Evolutionary conservation across 768 basidiomycete genomes (phyloP).

Genomic region (Phlegmacium glaucopus): DNA sequence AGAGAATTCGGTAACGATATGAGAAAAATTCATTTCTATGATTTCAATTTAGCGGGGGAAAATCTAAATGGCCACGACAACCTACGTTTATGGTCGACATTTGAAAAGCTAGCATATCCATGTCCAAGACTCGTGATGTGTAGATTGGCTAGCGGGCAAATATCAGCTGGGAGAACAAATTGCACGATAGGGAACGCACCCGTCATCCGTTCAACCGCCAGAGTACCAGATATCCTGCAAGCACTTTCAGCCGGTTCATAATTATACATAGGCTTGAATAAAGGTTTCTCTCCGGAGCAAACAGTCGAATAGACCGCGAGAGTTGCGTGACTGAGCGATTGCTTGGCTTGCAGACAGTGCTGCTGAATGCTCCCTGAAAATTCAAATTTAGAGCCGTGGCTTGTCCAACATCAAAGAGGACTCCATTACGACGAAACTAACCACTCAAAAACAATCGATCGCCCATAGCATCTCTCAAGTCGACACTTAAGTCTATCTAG

Average conservation of each 20-base stretch:
- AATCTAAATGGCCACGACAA: conserved; percentile 7
- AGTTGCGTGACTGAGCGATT: conserved; percentile 67
- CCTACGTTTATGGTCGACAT: conserved; percentile 84
- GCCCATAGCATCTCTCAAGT: conserved; percentile 92
- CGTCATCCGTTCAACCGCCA: conserved; percentile 86
- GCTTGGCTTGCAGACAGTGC: conserved; percentile 69
- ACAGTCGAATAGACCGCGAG: conserved; percentile 67
- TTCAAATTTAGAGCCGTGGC: conserved; percentile 51
- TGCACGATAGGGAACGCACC: conserved; percentile 37
- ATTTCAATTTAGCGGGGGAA: background rate
- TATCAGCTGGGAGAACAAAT: no score
- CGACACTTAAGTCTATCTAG: conserved; percentile 82
- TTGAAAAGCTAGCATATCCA: conserved; percentile 83
- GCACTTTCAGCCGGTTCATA: conserved; percentile 67
- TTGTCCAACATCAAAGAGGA: no score
- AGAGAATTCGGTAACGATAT: conserved; percentile 95
- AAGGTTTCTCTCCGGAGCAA: conserved; percentile 45
- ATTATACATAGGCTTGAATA: conserved; percentile 74
- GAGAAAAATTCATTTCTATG: conserved; percentile 92
- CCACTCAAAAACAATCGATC: conserved; percentile 82
- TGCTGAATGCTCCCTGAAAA: conserved; percentile 54
- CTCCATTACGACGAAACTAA: conserved; percentile 82
- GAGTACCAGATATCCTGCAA: conserved; percentile 82
- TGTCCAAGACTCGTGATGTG: conserved; percentile 95
- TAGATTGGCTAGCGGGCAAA: conserved; percentile 60